A percentile compares a stretch with the other conserved stretches of the same genome.
Evolutionary conservation across 352 stramenopile species (phyloP).

Genomic region (Pythium rishiriense): DNA sequence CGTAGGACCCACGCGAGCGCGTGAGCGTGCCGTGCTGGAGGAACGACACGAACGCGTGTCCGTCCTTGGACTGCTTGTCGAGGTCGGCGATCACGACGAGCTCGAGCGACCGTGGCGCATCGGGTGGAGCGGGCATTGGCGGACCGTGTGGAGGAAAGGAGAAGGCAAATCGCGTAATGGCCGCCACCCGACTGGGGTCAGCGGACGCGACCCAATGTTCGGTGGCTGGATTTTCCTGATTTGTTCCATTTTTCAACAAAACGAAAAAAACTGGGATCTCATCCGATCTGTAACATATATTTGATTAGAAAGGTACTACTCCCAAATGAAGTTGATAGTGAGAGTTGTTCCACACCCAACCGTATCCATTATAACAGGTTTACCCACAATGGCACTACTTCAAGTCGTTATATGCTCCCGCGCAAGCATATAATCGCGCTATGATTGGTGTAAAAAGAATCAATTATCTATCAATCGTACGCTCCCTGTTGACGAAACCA

Average conservation of each 20-base stretch:
- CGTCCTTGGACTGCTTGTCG: constrained; percentile 92
- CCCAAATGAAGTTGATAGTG: too few species aligned
- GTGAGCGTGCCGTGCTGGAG: constrained; percentile 91
- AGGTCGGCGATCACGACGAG: constrained; percentile 96
- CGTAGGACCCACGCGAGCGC: constrained; percentile 57
- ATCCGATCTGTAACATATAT: background rate
- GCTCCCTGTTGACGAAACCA: background rate
- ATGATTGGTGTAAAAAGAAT: background rate
- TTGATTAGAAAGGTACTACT: background rate
- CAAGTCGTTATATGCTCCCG: background rate
- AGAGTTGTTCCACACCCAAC: background rate
- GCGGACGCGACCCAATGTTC: background rate
- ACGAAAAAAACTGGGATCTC: background rate
- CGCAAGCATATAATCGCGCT: background rate
- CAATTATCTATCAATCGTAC: background rate
- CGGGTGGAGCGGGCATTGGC: too few species aligned
- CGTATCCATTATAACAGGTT: background rate
- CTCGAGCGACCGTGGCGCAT: too few species aligned
- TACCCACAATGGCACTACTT: background rate
- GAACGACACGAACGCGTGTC: constrained; percentile 90
- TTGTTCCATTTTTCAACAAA: background rate
- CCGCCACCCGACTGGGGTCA: too few species aligned
- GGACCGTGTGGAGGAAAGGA: too few species aligned
- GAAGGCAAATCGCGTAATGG: background rate
- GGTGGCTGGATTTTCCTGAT: background rate